Evolutionary conservation across 2,329 filamentous ascomycete species (phyloP), one percentile per base, ranked within the genome.

Genomic region (Waltergamsia citrina): DNA sequence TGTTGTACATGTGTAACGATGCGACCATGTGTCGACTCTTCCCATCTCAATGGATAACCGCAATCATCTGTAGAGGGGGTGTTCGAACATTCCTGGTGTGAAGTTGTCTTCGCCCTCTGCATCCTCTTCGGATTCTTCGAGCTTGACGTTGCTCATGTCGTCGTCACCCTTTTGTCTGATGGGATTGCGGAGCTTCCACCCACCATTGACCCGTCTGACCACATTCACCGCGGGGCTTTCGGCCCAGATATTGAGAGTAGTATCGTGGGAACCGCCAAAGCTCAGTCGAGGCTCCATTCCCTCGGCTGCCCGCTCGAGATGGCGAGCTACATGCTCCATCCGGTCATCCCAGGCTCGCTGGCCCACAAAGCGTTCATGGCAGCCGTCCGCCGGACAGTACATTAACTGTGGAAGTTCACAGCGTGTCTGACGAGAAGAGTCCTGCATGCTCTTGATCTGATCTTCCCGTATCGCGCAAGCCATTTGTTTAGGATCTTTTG

Each of bases 251-350:
- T 51, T 59, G n/a, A 68, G 48, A 1, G 54, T 56, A 3, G 39
- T 32, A 37, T 68, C 65, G 3, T 45, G 41, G 14, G 41, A 41
- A 4, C 59, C 58, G 4, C 64, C 64, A 43, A 67, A 65, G 10
- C 43, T 34, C 0, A 65, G 53, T 1, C 36, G 33, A 2, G 42
- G 38, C 39, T 52, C 50, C 22, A 46, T 33, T 8, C 42, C 42
- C 4, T 38, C 40, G 14, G 48, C 60, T 1, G 57, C 62, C 23
- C 35, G 41, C 30, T 92, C 85, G 29, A 90, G 67, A 53, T 95
- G 88, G 38, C 74, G 69, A 1, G 84, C 85, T 3, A 94, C 74
- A 57, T 95, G 88, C 54, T 95, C 88, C 77, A 94, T 85, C 17
- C 84, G 69, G 37, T 79, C 70, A 38, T 92, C 82, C 87, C 87